Conservation (phyloP, 2,329 filamentous ascomycete species). For the Zymoseptoria ardabiliae region DNA sequence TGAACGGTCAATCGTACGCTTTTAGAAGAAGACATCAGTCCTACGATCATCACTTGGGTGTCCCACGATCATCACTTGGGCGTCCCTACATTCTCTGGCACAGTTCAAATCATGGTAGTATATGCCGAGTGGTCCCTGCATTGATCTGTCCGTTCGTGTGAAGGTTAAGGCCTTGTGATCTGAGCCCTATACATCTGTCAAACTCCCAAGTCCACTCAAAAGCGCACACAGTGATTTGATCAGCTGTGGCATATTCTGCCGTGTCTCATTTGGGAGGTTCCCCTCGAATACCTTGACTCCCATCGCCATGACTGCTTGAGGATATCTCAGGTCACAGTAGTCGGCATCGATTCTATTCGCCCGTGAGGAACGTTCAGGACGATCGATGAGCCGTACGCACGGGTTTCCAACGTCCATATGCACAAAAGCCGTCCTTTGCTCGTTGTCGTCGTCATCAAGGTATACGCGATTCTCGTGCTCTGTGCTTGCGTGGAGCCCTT, state of each 20-base stretch:
- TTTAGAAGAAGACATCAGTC: too few relatives aligned
- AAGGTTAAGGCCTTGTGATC: too few relatives aligned
- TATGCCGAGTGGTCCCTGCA: too few relatives aligned
- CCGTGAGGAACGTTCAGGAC: not conserved
- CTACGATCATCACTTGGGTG: too few relatives aligned
- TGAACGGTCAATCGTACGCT: too few relatives aligned
- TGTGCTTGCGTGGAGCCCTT: not conserved
- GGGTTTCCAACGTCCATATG: constrained; percentile 11
- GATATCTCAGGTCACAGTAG: constrained; percentile 11
- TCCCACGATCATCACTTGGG: too few relatives aligned
- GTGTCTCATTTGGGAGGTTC: constrained; percentile 15
- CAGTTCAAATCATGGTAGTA: too few relatives aligned
- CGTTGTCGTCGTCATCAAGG: constrained; percentile 9
- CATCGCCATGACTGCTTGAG: constrained; percentile 13
- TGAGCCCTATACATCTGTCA: constrained; percentile 3
- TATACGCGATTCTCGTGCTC: not conserved
- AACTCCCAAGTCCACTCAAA: constrained; percentile 15
- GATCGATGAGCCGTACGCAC: constrained; percentile 5
- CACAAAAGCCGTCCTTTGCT: constrained; percentile 7
- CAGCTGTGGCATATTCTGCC: constrained; percentile 16
- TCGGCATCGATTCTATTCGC: not conserved
- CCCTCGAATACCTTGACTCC: constrained; percentile 14
- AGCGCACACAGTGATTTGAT: constrained; percentile 17
- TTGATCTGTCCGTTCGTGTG: too few relatives aligned
- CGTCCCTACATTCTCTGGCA: too few relatives aligned